These are phyloP conservation scores for Ogataea sp. DNA, from an alignment of 805 yeast genomes.

Conservation along the genomic window DNA sequence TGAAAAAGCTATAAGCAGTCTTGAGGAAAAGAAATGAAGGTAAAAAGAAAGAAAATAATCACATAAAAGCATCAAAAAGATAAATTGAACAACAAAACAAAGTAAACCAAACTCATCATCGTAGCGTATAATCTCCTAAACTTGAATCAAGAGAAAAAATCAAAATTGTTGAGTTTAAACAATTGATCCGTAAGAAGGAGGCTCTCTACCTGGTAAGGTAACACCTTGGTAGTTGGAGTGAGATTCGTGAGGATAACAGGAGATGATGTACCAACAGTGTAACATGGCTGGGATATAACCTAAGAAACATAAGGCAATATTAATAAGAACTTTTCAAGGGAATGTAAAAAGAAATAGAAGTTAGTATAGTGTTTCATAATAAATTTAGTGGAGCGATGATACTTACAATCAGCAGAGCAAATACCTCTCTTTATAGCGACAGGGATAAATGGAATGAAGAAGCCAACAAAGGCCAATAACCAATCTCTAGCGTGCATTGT, in stretches of 20 bases:
- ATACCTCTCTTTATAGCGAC: slow-evolving; percentile 62
- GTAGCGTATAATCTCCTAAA: too few relatives aligned
- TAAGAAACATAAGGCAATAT: slow-evolving; percentile 57
- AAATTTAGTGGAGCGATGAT: too few relatives aligned
- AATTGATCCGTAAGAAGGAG: slow-evolving; percentile 25
- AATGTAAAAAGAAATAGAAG: not conserved
- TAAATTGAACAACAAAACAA: too few relatives aligned
- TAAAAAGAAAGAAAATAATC: too few relatives aligned
- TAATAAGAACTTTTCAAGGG: slow-evolving; percentile 34
- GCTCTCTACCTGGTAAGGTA: slow-evolving; percentile 29
- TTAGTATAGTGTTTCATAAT: not conserved
- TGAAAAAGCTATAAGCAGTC: too few relatives aligned
- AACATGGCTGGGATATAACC: slow-evolving; percentile 75
- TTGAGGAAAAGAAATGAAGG: too few relatives aligned
- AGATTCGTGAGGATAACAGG: slow-evolving; percentile 51
- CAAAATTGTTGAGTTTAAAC: too few relatives aligned
- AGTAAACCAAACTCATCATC: too few relatives aligned
- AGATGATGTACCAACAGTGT: slow-evolving; percentile 73
- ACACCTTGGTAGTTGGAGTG: slow-evolving; percentile 20
- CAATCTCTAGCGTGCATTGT: slow-evolving; percentile 32
- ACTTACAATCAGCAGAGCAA: slow-evolving; percentile 45
- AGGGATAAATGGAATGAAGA: slow-evolving; percentile 66
- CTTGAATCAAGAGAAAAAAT: too few relatives aligned
- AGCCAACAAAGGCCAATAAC: slow-evolving; percentile 60
- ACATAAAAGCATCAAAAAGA: too few relatives aligned